Percentiles rank a stretch among this genome's conserved stretches.
phyloP scores from a whole-genome alignment of 169 alveolate genomes.

The Plasmodium yoelii region DNA sequence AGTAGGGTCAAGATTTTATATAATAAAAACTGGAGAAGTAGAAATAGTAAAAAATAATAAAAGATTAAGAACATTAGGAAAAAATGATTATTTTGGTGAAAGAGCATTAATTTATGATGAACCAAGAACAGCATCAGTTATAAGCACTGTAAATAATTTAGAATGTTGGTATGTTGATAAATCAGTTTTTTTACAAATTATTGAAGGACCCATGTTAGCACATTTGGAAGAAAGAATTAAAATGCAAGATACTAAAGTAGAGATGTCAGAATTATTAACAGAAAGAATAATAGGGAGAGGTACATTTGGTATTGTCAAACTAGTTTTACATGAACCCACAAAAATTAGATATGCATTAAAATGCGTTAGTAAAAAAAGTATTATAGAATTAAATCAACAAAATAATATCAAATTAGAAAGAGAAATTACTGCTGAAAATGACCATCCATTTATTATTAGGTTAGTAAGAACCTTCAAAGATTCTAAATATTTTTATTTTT shows the following conservation, averaged over 20 bases:
- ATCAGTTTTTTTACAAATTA: conserved; percentile 86
- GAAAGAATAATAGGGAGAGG: conserved; percentile 91
- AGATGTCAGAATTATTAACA: conserved; percentile 87
- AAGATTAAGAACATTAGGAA: conserved; percentile 90
- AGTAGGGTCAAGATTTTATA: conserved; percentile 92
- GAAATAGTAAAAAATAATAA: conserved; percentile 88
- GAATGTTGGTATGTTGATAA: conserved; percentile 92
- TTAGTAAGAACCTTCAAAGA: conserved; percentile 94
- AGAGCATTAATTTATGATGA: conserved; percentile 94
- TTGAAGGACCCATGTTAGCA: conserved; percentile 90
- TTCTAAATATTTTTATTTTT: conserved; percentile 89
- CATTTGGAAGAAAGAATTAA: conserved; percentile 92
- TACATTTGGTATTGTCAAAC: conserved; percentile 93
- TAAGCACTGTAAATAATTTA: conserved; percentile 80
- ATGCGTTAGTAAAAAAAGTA: conserved; percentile 89
- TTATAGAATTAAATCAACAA: conserved; percentile 89
- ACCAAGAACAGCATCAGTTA: conserved; percentile 94
- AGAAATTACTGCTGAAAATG: conserved; percentile 94
- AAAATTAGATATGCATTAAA: conserved; percentile 92
- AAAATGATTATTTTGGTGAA: conserved; percentile 96
- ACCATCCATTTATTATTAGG: conserved; percentile 94
- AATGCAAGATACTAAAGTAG: conserved; percentile 92
- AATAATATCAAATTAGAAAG: conserved; percentile 91
- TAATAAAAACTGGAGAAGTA: conserved; percentile 94
- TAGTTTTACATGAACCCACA: conserved; percentile 88